Evolutionary conservation across 768 basidiomycete genomes (phyloP), one percentile per base, ranked within the genome.

Genomic region (Tricholomella constricta): DNA sequence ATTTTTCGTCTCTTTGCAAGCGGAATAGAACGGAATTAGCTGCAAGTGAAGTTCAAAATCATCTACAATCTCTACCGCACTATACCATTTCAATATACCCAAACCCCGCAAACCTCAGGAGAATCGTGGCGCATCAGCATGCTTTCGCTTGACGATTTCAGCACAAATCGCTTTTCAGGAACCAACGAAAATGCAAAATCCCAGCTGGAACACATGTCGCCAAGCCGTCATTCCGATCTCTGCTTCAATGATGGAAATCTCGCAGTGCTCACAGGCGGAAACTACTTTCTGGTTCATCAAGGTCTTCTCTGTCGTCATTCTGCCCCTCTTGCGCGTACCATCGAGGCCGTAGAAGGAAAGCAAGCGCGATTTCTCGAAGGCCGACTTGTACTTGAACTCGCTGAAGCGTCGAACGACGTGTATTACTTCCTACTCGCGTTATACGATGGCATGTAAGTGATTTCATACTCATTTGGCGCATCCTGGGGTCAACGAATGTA

Each of bases 211-310:
- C 31, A 23, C 12, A 40, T 42, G 27, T 26, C 51, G 29, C 75
- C 69, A 14, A 69, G 61, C 50, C 71, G 77, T 53, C 80, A 85
- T 62, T 72, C 73, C 15, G 76, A 79, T 41, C 70, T 89, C 15
- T 85, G 73, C 64, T 89, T 91, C 56, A 70, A 72, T 27, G 88
- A 90, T 62, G 89, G 86, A 17, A 89, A 88, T 60, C 66, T 90
- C 37, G 85, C 81, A 14, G 65, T 91, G 26, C 75, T 86, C 42
- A 73, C 84, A 45, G 81, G 73, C 6, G 61, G 69, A 1, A 72
- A 70, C 49, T 89, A 86, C 62, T 91, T 91, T 62, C 65, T 87
- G 49, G 83, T 91, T 2, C 89, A 91, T 64, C 73, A 72, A 57
- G 85, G 87, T 11, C 68, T 90, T 12, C 69, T 91, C 12, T 78